A percentile compares a stretch with the other conserved stretches of the same genome.
Evolutionary conservation across 176 grass and related monocot species (phyloP).

Genomic region (Oryza coarctata): DNA sequence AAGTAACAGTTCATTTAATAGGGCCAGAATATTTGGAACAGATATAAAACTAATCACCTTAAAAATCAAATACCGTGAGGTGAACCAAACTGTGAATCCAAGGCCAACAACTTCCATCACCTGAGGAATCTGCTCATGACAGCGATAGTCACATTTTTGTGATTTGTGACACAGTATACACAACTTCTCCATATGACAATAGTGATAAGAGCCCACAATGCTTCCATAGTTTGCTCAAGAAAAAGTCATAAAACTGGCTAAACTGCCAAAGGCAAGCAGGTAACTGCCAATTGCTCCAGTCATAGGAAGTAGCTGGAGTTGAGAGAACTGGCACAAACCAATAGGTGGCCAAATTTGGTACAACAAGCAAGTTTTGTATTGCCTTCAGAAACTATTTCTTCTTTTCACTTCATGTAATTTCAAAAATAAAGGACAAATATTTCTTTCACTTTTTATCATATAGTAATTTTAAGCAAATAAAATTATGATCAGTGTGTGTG

Average conservation of each 20-base stretch:
- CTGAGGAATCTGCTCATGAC: slow-evolving; percentile 64
- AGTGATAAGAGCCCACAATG: background rate
- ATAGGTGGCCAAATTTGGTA: background rate
- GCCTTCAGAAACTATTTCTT: background rate
- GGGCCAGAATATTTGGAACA: background rate
- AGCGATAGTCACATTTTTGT: background rate
- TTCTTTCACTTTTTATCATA: background rate
- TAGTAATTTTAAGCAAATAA: background rate
- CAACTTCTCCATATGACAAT: background rate
- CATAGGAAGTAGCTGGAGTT: background rate
- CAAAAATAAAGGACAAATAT: background rate
- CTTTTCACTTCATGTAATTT: background rate
- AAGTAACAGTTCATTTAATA: background rate
- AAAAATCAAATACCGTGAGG: slow-evolving; percentile 75
- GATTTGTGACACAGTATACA: background rate
- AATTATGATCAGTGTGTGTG: background rate
- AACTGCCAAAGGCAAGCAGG: background rate
- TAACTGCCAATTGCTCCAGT: background rate
- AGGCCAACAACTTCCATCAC: slow-evolving; percentile 91
- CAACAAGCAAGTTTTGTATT: background rate
- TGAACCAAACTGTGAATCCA: slow-evolving; percentile 89
- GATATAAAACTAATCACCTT: slow-evolving; percentile 49
- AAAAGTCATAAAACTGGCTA: background rate
- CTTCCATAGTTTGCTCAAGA: background rate
- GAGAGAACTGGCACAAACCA: background rate